Evolutionary conservation across 2,329 filamentous ascomycete genomes (phyloP).

Genomic region (Penicillium palitans): DNA sequence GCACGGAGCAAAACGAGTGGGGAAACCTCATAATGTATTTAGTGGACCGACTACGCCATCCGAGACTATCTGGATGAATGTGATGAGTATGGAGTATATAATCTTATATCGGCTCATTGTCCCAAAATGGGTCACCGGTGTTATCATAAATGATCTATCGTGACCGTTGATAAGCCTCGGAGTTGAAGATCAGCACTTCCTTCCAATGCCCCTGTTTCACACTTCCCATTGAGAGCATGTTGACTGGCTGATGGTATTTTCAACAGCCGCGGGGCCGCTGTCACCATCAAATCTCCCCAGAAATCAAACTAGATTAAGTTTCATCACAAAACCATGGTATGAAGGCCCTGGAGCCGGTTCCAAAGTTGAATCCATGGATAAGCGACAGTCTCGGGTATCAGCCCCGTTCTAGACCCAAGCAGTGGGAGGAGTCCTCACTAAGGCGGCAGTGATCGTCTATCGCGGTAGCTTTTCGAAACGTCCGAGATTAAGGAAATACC

Average conservation of each 20-base stretch:
- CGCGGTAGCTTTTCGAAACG: conserved; percentile 18
- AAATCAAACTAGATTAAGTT: conserved; percentile 18
- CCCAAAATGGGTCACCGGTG: not conserved
- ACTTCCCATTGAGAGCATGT: not conserved
- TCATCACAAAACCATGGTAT: conserved; percentile 7
- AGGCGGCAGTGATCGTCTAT: conserved; percentile 17
- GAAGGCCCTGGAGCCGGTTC: not conserved
- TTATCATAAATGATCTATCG: not conserved
- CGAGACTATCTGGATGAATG: not conserved
- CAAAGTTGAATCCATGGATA: not conserved
- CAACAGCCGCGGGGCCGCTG: not conserved
- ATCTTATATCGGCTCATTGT: not conserved
- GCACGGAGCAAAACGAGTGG: conserved; percentile 18
- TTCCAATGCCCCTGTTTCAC: not conserved
- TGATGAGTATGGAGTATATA: conserved; percentile 4
- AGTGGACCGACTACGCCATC: not conserved
- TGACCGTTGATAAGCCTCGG: not conserved
- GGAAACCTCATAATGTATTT: not conserved
- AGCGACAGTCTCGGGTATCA: not conserved
- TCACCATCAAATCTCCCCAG: conserved; percentile 5
- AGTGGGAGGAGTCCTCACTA: not conserved
- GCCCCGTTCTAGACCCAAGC: too few species aligned
- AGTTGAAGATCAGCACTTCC: not conserved
- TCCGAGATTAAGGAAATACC: conserved; percentile 12
- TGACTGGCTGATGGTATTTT: not conserved